Evolutionary conservation across 2,329 filamentous ascomycete genomes (phyloP).

Genomic region (Juglanconis sp.): DNA sequence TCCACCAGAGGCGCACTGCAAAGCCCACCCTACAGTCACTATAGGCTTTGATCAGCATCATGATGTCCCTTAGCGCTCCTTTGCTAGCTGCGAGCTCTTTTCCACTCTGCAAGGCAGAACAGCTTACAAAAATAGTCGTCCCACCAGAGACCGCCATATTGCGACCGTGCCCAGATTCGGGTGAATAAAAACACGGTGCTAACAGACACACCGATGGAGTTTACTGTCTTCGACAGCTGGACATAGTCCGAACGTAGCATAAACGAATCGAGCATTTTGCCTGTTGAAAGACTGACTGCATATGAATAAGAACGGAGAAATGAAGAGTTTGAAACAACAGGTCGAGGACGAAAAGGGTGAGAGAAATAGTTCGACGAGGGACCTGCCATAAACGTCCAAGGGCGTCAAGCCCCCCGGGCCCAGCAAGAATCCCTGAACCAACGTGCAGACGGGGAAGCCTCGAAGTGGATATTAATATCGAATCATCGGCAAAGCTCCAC

Average conservation of each 20-base stretch:
- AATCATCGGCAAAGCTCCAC: no score
- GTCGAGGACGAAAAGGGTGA: no score
- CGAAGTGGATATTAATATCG: no score
- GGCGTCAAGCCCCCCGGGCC: no score
- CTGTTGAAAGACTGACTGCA: background rate
- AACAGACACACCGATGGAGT: background rate
- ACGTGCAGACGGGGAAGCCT: no score
- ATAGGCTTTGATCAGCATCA: no score
- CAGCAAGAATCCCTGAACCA: no score
- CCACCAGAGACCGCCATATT: slow-evolving; percentile 7
- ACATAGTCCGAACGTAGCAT: slow-evolving; percentile 1
- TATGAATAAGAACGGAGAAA: no score
- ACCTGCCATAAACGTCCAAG: no score
- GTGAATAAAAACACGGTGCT: slow-evolving; percentile 7
- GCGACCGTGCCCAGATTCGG: slow-evolving; percentile 1
- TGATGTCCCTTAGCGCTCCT: no score
- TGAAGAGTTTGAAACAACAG: no score
- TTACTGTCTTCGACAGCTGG: slow-evolving; percentile 1
- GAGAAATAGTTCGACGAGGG: no score
- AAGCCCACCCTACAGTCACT: slow-evolving; percentile 3
- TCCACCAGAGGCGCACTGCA: background rate
- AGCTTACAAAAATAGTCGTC: slow-evolving; percentile 8
- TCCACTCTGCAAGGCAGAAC: background rate
- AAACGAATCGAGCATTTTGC: background rate
- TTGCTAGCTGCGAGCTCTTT: background rate